Evolutionary conservation across 2,329 filamentous ascomycete species (phyloP), one percentile per base, ranked within the genome.

Genomic region (Cadophora luteo-olivacea): DNA sequence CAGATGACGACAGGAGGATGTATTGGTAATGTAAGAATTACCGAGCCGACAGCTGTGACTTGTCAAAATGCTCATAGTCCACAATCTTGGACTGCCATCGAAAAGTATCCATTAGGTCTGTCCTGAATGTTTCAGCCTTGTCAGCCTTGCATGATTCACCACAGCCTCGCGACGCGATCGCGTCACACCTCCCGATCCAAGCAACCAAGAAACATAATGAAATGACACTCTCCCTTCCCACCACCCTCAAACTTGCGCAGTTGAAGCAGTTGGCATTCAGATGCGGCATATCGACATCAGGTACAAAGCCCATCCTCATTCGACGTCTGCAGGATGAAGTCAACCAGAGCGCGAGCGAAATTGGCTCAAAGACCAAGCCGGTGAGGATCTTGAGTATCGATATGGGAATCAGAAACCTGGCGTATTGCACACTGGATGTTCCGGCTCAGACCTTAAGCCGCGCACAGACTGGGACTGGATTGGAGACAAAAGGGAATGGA

Each of bases 361-460:
- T 9, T 22, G 60, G 68, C 41, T 45, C 41, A 66, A 61, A 68
- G 49, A 66, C 22, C n/a, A 61, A 69, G 67, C 67, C 70, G 19
- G 41, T 66, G 25, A 72, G 89, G 54, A 84, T 96, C 29, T 79
- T 96, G 41, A 94, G 92, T 77, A 91, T 97, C 70, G 93, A 97
- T 78, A 91, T 96, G 87, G 93, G 93, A 4, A 91, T 97, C 72
- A 88, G 88, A 54, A 97, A 97, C 77, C 82, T 97, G 4, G 92
- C 92, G 0, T 93, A 89, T 77, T 92, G 91, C 72, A 84, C 92
- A 69, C 78, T 92, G 8, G 73, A 76, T 64, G 58, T 70, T 25
- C 67, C 74, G 61, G n/a, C 64, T 22, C n/a, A 55, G 25, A 14
- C 12, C 14, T 5, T 61, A 2, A 1, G 14, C 2, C 24, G 24